Evolutionary conservation across 345 rosid genomes (phyloP).

Genomic region (Geranium rotundifolium): DNA sequence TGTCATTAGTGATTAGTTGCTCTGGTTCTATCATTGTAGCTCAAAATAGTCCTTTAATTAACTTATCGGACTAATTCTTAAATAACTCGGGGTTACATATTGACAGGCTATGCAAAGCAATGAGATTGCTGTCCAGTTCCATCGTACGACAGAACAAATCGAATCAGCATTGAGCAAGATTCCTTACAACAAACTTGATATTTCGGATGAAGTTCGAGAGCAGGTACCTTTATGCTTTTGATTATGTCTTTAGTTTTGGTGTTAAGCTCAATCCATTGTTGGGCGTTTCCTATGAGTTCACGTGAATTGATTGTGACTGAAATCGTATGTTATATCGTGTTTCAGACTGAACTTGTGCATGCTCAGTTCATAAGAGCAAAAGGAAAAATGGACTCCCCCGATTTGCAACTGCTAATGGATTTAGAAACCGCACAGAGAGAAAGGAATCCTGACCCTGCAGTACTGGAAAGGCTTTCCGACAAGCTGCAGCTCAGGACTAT

Average conservation of each 20-base stretch:
- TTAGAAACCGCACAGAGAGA: conserved; percentile 41
- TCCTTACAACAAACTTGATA: conserved; percentile 40
- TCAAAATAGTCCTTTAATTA: neutral
- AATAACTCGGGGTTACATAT: neutral
- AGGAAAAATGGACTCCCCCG: conserved; percentile 44
- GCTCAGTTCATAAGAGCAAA: conserved; percentile 78
- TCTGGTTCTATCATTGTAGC: neutral
- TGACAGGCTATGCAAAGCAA: conserved; percentile 49
- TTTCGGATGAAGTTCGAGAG: conserved; percentile 81
- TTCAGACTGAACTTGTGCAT: conserved; percentile 79
- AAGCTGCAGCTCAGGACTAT: conserved; percentile 68
- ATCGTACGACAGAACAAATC: conserved; percentile 42
- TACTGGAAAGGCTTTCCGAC: conserved; percentile 63
- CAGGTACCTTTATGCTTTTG: conserved; percentile 44
- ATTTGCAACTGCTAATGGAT: conserved; percentile 62
- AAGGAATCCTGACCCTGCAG: conserved; percentile 45
- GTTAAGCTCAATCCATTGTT: neutral
- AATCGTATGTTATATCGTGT: neutral
- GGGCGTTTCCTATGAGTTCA: neutral
- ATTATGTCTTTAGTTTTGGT: neutral
- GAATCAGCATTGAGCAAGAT: conserved; percentile 64
- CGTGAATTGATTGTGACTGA: neutral
- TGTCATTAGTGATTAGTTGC: neutral
- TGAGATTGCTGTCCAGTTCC: conserved; percentile 34
- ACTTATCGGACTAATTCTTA: neutral